phyloP scores from a whole-genome alignment of 83 land plant species.

The Picea mariana region DNA sequence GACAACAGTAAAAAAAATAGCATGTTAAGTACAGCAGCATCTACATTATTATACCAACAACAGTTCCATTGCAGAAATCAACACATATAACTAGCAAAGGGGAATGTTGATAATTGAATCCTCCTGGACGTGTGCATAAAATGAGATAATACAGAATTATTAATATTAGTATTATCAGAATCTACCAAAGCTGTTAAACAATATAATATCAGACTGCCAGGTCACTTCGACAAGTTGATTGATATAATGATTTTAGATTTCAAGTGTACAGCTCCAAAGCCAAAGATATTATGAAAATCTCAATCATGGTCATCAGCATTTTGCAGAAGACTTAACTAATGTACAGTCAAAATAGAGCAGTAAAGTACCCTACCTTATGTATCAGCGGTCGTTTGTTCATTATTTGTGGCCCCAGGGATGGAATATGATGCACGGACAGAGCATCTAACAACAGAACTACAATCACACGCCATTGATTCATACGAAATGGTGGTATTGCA shows the following conservation, averaged over 20 bases:
- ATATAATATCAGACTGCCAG: not conserved
- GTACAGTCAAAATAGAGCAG: not conserved
- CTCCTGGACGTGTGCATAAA: not conserved
- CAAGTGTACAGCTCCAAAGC: not conserved
- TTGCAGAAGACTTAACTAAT: not conserved
- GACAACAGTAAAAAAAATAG: not conserved
- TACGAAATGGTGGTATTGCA: slow-evolving; percentile 57
- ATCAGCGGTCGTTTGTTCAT: slow-evolving; percentile 30
- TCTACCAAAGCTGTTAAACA: not conserved
- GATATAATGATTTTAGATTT: not conserved
- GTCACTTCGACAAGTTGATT: not conserved
- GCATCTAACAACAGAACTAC: slow-evolving; percentile 61
- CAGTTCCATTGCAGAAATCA: not conserved
- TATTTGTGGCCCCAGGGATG: slow-evolving; percentile 40
- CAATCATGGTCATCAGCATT: not conserved
- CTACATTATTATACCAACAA: not conserved
- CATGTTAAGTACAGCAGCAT: not conserved
- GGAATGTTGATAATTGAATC: not conserved
- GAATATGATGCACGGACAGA: slow-evolving; percentile 53
- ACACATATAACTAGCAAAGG: not conserved
- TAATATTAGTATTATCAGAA: not conserved
- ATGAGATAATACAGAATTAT: not conserved
- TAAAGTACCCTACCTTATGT: slow-evolving; percentile 40
- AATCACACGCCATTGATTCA: slow-evolving; percentile 69
- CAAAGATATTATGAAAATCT: not conserved